Conservation (phyloP, 2,329 filamentous ascomycete species). For the Berkeleyomyces rouxiae region DNA sequence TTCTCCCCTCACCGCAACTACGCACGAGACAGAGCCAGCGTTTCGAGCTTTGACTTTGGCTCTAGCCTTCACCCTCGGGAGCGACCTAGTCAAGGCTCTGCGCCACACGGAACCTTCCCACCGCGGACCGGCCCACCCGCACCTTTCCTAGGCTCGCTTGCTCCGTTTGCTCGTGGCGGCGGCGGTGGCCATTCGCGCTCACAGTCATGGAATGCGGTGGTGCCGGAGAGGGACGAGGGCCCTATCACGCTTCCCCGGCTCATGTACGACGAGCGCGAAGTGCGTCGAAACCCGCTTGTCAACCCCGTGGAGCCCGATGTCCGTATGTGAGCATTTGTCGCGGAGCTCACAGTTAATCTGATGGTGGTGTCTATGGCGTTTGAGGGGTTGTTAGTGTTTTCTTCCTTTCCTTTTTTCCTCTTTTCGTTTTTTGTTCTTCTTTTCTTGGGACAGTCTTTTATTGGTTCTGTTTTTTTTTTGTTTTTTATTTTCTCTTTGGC, state of each 20-base stretch:
- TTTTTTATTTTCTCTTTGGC: neutral
- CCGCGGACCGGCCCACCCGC: neutral
- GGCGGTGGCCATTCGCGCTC: conserved; percentile 5
- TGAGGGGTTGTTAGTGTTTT: neutral
- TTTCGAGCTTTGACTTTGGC: conserved; percentile 12
- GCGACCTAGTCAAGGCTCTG: neutral
- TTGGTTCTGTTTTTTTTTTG: neutral
- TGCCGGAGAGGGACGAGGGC: neutral
- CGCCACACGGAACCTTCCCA: neutral
- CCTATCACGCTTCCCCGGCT: conserved; percentile 4
- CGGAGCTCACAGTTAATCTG: too few species aligned
- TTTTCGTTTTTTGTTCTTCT: conserved; percentile 2
- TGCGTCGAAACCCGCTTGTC: neutral
- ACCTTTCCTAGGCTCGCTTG: neutral
- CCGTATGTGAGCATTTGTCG: conserved; percentile 1
- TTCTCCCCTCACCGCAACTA: conserved; percentile 1
- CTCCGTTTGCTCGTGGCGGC: neutral
- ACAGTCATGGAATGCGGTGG: conserved; percentile 10
- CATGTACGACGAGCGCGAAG: conserved; percentile 5
- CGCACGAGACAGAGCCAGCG: conserved; percentile 7
- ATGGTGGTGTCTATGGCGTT: too few species aligned
- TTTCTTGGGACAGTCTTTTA: conserved; percentile 4
- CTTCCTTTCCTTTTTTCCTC: neutral
- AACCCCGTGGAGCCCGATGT: conserved; percentile 8
- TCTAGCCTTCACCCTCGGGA: neutral